These are phyloP conservation scores for Coprinopsis strossmayeri DNA, from an alignment of 768 basidiomycete species.

Conservation along the genomic window DNA sequence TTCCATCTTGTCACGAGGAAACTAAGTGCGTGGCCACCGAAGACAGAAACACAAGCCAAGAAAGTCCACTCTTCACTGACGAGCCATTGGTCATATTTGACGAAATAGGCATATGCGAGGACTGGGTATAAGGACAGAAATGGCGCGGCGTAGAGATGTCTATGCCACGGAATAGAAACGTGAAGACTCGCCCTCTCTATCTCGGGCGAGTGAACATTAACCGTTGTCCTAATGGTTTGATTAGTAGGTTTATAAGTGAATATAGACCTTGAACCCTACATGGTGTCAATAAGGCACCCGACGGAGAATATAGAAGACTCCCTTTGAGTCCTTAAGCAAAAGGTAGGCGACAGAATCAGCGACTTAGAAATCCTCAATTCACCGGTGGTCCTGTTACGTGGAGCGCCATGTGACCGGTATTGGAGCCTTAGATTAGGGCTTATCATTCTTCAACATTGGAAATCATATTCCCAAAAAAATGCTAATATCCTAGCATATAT, in stretches of 20 bases:
- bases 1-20: constrained; percentile 93
- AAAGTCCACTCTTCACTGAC: constrained; percentile 98
- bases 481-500: neutral
- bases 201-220: constrained; percentile 59
- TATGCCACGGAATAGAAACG: constrained; percentile 58
- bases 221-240: constrained; percentile 28
- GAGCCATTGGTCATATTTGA: constrained; percentile 88
- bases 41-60: constrained; percentile 79
- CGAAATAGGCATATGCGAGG: constrained; percentile 85
- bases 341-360: neutral
- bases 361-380: neutral
- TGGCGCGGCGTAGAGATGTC: constrained; percentile 68
- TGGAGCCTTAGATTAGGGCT: constrained; percentile 1
- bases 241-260: constrained; percentile 4
- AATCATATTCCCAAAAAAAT: neutral
- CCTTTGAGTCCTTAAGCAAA: neutral
- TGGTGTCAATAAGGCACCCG: constrained; percentile 5
- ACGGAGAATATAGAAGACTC: too few species aligned
- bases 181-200: constrained; percentile 64
- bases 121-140: constrained; percentile 79
- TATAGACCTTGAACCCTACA: constrained; percentile 7
- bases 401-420: constrained; percentile 4
- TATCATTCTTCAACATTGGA: neutral
- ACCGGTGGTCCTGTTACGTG: constrained; percentile 6
- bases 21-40: constrained; percentile 84